Base-by-base conservation (phyloP, 352 stramenopile species). In the Globisporangium ultimum region DNA sequence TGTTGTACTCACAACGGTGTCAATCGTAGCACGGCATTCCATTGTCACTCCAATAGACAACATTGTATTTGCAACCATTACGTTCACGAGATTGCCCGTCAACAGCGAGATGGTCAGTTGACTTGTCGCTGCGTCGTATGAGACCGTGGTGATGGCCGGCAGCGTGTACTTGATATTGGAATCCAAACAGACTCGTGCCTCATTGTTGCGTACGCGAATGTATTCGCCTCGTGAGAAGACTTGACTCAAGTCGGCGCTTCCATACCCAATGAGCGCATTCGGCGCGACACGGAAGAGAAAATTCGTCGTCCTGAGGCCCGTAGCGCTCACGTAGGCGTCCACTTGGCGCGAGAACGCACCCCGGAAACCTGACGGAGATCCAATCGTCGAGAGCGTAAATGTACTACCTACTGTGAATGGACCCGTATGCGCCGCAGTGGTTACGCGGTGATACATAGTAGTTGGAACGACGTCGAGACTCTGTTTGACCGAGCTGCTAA, bases 181-280 rank as follows among this genome's bases (percentile, higher is more conserved):
- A 53, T 91, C 78, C 10, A 95, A 64, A 64, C 85, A 95, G 13
- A 93, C 80, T 18, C 78, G 78, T 7, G 64, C 73, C 22, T 74
- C 58, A 48, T 77, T 66, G 41, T 89, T 89, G 24, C 73, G 77
- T 21, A 93, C 62, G 0, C 78, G 71, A 11, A 95, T 43, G 38
- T 68, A 72, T 60, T 95, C 80, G 46, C 84, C 84, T 13, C 85
- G 77, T 0, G 73, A 85, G 40, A 95, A 80, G 2, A 63, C 56
- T 2, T 43, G 0, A 21, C 68, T 55, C 1, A 91, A 55, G 11
- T 71, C 63, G 2, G 64, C 76, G 18, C 11, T 53, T 9, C 76
- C 77, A 17, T 85, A 68, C 3, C 77, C 84, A 3, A 34, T 60
- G 0, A 55, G 57, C 0, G 55, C 36, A 32, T 89, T 68, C 0